Percentiles rank a stretch among this genome's conserved stretches.
phyloP scores from a whole-genome alignment of 139 green algal genomes.

The Auxenochlorella pyrenoidosa region DNA sequence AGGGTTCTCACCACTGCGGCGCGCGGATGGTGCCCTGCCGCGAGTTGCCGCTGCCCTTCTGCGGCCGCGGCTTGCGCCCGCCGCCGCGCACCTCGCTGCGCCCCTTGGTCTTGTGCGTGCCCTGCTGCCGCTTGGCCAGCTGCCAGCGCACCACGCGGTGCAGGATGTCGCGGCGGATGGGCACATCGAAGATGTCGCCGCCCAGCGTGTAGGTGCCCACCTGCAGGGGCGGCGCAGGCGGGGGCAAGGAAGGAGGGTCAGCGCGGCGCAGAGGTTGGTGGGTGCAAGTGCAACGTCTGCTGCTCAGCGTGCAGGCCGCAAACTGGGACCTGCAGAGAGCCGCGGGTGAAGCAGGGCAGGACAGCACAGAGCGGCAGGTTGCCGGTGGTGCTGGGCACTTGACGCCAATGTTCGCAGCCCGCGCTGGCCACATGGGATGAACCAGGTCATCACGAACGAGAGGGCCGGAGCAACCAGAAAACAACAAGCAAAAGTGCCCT shows the following conservation, averaged over 20 bases:
- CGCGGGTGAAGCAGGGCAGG: too few relatives aligned
- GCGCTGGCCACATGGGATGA: too few relatives aligned
- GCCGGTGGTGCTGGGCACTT: too few relatives aligned
- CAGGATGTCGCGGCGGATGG: constrained; percentile 87
- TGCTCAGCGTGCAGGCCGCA: too few relatives aligned
- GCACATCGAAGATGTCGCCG: constrained; percentile 70
- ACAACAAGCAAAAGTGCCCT: too few relatives aligned
- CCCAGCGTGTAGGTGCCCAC: constrained; percentile 53
- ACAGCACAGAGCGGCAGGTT: too few relatives aligned
- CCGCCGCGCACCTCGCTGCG: constrained; percentile 77
- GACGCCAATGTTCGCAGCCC: not conserved
- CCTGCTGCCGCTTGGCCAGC: constrained; percentile 86
- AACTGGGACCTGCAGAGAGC: too few relatives aligned
- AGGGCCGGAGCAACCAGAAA: too few relatives aligned
- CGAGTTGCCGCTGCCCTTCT: constrained; percentile 76
- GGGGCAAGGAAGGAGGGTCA: too few relatives aligned
- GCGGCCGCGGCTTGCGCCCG: constrained; percentile 66
- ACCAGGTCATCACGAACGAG: too few relatives aligned
- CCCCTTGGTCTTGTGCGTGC: constrained; percentile 86
- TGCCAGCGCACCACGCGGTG: constrained; percentile 91
- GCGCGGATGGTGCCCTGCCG: constrained; percentile 71
- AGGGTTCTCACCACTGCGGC: constrained; percentile 71
- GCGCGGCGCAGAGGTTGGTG: too few relatives aligned
- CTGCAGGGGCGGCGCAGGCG: not conserved
- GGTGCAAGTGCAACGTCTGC: too few relatives aligned